A percentile compares a stretch with the other conserved stretches of the same genome.
Evolutionary conservation across 768 basidiomycete species (phyloP).

Genomic region (Hortiboletus flavorubellus): DNA sequence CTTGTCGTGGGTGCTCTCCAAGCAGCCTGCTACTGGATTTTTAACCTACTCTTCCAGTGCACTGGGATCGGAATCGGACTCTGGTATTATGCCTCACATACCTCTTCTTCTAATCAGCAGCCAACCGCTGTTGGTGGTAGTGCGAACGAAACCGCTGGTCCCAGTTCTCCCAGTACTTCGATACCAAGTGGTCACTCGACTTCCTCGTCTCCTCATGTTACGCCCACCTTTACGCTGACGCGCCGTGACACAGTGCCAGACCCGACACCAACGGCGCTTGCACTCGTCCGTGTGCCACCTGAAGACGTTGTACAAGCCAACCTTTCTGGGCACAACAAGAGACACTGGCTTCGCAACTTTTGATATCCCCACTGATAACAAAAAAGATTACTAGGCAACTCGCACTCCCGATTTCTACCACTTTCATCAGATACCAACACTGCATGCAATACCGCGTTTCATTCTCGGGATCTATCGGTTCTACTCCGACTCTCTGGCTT

Average conservation of each 20-base stretch:
- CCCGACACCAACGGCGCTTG: slow-evolving; percentile 15
- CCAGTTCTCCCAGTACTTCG: slow-evolving; percentile 16
- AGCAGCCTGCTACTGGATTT: neutral
- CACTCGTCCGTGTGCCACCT: slow-evolving; percentile 3
- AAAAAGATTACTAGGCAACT: neutral
- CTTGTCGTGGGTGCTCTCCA: slow-evolving; percentile 42
- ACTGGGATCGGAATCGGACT: slow-evolving; percentile 56
- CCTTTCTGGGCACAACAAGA: slow-evolving; percentile 9
- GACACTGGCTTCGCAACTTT: slow-evolving; percentile 7
- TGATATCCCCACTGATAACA: slow-evolving; percentile 4
- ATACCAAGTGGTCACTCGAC: slow-evolving; percentile 12
- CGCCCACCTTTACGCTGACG: slow-evolving; percentile 60
- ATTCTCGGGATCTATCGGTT: slow-evolving; percentile 1
- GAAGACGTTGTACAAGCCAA: slow-evolving; percentile 3
- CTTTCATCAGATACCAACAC: neutral
- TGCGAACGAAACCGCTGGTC: slow-evolving; percentile 39
- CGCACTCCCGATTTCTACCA: neutral
- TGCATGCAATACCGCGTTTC: slow-evolving; percentile 4
- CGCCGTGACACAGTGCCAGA: slow-evolving; percentile 31
- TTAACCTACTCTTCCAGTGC: slow-evolving; percentile 29
- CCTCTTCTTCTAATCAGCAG: slow-evolving; percentile 42
- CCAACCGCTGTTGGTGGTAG: slow-evolving; percentile 68
- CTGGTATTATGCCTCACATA: slow-evolving; percentile 58
- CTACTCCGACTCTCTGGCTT: neutral
- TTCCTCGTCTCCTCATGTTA: slow-evolving; percentile 41